These are phyloP conservation scores for Pseudopyrenochaeta lycopersici DNA, from an alignment of 2,329 filamentous ascomycete genomes.

Conservation along the genomic window DNA sequence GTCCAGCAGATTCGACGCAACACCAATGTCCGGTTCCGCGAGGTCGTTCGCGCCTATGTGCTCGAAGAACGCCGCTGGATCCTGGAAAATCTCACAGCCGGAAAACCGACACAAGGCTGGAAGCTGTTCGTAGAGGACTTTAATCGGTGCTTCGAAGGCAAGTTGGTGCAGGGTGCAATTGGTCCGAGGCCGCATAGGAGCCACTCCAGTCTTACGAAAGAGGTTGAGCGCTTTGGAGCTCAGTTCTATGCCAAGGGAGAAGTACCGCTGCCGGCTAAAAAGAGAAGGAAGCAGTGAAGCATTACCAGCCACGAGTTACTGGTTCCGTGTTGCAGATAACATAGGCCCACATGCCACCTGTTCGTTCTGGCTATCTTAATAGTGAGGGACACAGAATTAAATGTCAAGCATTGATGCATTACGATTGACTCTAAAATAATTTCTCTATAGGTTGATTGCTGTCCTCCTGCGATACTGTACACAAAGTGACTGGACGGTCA, in stretches of 20 bases:
- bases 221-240: constrained; percentile 39
- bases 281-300: constrained; percentile 11
- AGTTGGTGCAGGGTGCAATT: constrained; percentile 6
- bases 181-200: constrained; percentile 23
- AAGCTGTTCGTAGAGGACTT: constrained; percentile 33
- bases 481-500: no score
- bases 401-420: no score
- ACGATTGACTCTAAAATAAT: no score
- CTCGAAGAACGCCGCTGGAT: constrained; percentile 36
- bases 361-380: no score
- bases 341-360: no score
- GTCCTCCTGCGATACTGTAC: no score
- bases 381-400: no score
- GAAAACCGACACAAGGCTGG: constrained; percentile 35
- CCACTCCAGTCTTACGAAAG: constrained; percentile 36
- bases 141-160: constrained; percentile 32
- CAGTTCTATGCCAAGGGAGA: constrained; percentile 29
- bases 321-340: no score
- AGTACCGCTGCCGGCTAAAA: constrained; percentile 24
- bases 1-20: constrained; percentile 44
- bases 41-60: constrained; percentile 31
- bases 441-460: no score
- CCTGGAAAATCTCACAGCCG: constrained; percentile 21
- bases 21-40: constrained; percentile 34
- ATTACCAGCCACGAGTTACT: no score